Conservation (phyloP, 495 filamentous ascomycete genomes). For the Penicillium maclennaniae region DNA sequence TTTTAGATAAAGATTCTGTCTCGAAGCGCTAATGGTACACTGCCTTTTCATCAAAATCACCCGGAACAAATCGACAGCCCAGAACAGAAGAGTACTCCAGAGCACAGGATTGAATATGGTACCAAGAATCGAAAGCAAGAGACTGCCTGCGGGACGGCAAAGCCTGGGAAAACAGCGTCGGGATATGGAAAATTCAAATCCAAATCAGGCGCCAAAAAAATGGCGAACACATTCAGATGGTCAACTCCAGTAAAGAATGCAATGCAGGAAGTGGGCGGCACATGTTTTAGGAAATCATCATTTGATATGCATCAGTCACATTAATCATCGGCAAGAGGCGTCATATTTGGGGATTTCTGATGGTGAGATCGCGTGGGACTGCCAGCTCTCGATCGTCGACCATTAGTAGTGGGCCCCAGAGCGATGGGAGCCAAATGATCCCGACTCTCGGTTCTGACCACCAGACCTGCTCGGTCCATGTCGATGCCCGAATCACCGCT, state of each 20-base stretch:
- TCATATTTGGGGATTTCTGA: conserved; percentile 41
- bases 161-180: neutral
- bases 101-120: conserved; percentile 26
- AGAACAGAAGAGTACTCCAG: conserved; percentile 26
- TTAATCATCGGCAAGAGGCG: conserved; percentile 41
- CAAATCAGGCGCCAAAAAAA: neutral
- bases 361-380: conserved; percentile 44
- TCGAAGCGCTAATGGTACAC: conserved; percentile 23
- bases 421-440: conserved; percentile 58
- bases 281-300: conserved; percentile 13
- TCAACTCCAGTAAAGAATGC: conserved; percentile 24
- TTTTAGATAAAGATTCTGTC: conserved; percentile 10
- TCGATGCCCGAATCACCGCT: conserved; percentile 46
- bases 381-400: conserved; percentile 42
- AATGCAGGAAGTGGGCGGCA: conserved; percentile 10
- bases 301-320: conserved; percentile 16
- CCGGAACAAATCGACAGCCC: conserved; percentile 21
- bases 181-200: neutral
- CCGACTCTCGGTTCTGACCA: conserved; percentile 74
- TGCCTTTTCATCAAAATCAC: conserved; percentile 24
- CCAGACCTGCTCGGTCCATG: conserved; percentile 70
- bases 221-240: neutral
- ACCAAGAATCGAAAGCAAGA: conserved; percentile 24
- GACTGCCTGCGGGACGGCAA: conserved; percentile 3
- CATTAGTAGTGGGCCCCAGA: conserved; percentile 42